Conservation (phyloP, 225 moss, liverwort and hornwort genomes). For the Climacium dendroides region DNA sequence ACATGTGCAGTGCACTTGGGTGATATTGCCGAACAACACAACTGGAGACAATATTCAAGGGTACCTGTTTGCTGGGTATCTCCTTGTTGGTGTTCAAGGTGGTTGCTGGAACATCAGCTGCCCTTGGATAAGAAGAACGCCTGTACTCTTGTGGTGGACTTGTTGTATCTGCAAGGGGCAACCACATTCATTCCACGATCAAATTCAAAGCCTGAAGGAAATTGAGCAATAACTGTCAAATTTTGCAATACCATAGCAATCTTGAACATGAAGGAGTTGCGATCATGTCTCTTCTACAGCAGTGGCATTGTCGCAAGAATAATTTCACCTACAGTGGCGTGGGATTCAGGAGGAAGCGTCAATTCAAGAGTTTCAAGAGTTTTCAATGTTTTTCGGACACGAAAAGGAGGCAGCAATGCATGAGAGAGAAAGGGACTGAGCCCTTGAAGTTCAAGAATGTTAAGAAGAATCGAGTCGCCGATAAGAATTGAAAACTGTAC, state of each 20-base stretch:
- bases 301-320: not conserved
- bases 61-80: conserved; percentile 19
- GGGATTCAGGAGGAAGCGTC: not conserved
- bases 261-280: not conserved
- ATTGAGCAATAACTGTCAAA: not conserved
- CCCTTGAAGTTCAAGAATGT: not conserved
- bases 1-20: not conserved
- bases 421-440: not conserved
- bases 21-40: not conserved
- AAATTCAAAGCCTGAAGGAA: not conserved
- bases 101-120: not conserved
- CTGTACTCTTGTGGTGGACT: conserved; percentile 4
- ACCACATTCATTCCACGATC: not conserved
- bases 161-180: not conserved
- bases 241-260: not conserved
- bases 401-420: not conserved
- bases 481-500: not conserved
- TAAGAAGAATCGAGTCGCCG: not conserved
- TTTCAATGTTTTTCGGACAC: not conserved
- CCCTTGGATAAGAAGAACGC: not conserved
- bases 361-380: not conserved
- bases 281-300: not conserved
- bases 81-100: conserved; percentile 12
- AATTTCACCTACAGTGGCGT: not conserved
- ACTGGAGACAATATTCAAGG: not conserved